Evolutionary conservation across 441 rosid genomes (phyloP), one percentile per base, ranked within the genome.

Genomic region (Adansonia gregorii): DNA sequence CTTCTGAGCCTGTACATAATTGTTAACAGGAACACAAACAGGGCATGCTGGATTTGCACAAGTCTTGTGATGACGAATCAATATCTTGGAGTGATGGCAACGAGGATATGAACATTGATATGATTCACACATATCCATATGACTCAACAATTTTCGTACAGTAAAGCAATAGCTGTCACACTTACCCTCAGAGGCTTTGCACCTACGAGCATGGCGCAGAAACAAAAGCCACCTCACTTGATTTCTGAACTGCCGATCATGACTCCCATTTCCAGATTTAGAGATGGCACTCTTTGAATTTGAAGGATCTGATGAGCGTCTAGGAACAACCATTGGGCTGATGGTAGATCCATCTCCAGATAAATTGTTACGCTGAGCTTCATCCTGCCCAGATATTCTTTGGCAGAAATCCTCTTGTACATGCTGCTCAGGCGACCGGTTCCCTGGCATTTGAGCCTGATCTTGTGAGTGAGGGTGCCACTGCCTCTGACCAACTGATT

Each of bases 221-320:
- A 94, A 89, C 87, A 97, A 81, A 79, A 97, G 93, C 98, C 99
- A 97, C 78, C 83, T 92, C 81, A 84, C 90, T 80, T 97, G 99
- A 80, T 93, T 89, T 81, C 83, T 87, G 80, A 88, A 93, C 80
- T 91, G 93, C 68, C 90, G 85, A 60, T 94, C 97, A 76, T 83
- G 91, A 82, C 86, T 88, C 71, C 92, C 86, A 67, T 82, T 89
- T 84, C 88, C 90, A 78, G 88, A 86, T 81, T 80, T 93, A 83
- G 79, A 83, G 78, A 87, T 75, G 56, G 88, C 80, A 74, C 83
- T 80, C 64, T 79, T 81, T 46, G 87, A 80, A 78, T 79, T 89
- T 58, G 83, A 84, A 48, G 87, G 84, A 80, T 87, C 93, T 4
- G 84, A 76, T 73, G 87, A 81, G 72, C 85, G 78, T 83, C 89